Percentiles rank a stretch among this genome's conserved stretches.
phyloP scores from a whole-genome alignment of 108 stramenopile species.

The Parmales sp. region DNA sequence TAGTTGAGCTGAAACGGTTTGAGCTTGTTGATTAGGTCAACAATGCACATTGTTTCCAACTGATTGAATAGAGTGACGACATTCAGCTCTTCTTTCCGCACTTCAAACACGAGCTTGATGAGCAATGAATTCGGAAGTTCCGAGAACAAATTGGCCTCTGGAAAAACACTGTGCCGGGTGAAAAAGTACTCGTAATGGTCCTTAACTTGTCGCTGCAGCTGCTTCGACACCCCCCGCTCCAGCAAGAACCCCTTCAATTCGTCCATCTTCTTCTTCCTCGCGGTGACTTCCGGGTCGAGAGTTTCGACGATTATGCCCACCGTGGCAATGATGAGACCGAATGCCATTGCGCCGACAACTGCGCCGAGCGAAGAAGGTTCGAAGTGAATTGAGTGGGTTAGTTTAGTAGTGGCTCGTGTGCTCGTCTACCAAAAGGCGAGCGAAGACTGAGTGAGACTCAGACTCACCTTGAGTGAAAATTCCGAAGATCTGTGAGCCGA shows the following conservation, averaged over 20 bases:
- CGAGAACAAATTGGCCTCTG: not conserved
- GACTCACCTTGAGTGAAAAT: not conserved
- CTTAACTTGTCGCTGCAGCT: not conserved
- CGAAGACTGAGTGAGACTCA: no score
- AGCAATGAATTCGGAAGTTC: not conserved
- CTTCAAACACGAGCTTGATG: not conserved
- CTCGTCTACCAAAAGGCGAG: no score
- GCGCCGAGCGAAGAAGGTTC: no score
- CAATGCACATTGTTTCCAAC: not conserved
- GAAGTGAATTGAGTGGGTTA: no score
- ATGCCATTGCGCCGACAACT: constrained; percentile 6
- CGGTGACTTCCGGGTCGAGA: not conserved
- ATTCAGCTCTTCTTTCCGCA: not conserved
- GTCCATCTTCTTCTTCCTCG: not conserved
- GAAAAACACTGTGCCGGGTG: not conserved
- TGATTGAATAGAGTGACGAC: not conserved
- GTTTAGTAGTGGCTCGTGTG: no score
- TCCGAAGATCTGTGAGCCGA: no score
- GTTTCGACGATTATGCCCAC: constrained; percentile 11
- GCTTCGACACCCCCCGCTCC: constrained; percentile 2
- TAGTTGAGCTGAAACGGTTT: not conserved
- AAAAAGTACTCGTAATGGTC: constrained; percentile 7
- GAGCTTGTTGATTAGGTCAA: not conserved
- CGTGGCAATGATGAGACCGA: constrained; percentile 10
- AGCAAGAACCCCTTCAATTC: not conserved